Evolutionary conservation across 176 grass and related monocot genomes (phyloP), one percentile per base, ranked within the genome.

Genomic region (Oryza glumipatula): DNA sequence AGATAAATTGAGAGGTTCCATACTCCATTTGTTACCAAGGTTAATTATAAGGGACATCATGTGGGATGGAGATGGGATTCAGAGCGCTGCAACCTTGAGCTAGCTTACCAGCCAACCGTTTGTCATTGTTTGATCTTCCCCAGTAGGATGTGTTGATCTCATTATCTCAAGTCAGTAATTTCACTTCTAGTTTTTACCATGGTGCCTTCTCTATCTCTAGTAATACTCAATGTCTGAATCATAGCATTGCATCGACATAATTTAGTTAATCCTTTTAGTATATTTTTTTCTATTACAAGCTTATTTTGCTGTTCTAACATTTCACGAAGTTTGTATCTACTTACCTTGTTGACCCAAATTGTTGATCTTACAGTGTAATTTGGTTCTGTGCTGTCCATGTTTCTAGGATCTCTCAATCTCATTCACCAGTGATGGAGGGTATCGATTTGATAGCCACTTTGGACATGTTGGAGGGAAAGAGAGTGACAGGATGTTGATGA

Each of bases 401-500:
- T 87, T 86, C 43, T 82, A 98, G 96, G 96, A 93, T 92, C 65
- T 88, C 41, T 88, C 89, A 36, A 44, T 56, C 69, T 80, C 83
- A 83, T 92, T 90, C 73, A 91, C 78, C 83, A 72, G 72, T 84
- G 78, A 82, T 78, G 70, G 74, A 46, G 78, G 85, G 73, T 60
- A 88, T 82, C 82, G 79, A 69, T 48, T 63, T 65, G 76, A 74
- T 74, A 67, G 70, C 54, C 85, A 80, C 67, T 76, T 90, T 19
- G 71, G 43, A 44, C 72, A 75, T 30, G 84, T 46, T 47, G 88
- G 74, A 72, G 79, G 23, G 44, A 92, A 91, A 89, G 96, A 95
- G 52, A 88, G 80, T 82, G 92, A 95, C 77, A 84, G 92, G 72
- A 90, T 70, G 47, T 85, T 98, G 74, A 94, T 88, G 85, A 89